These are phyloP conservation scores for Neoboletus subvelutipes DNA, from an alignment of 768 basidiomycete genomes.

Conservation along the genomic window DNA sequence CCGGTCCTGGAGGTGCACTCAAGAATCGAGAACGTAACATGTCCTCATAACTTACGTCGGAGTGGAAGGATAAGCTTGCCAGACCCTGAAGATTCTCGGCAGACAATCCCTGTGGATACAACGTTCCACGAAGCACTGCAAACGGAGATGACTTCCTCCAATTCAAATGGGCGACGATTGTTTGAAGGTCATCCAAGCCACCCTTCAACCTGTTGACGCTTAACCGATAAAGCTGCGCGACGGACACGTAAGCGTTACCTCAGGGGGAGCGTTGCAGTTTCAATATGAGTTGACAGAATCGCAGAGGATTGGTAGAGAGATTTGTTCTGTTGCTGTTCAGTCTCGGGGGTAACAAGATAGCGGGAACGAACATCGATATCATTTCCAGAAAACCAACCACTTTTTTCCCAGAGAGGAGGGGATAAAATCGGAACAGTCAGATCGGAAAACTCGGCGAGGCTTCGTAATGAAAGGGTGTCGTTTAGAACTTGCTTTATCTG, in stretches of 20 bases:
- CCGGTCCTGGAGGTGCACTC: conserved; percentile 14
- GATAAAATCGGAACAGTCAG: conserved; percentile 51
- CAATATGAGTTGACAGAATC: conserved; percentile 56
- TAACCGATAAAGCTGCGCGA: not conserved
- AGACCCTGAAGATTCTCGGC: conserved; percentile 29
- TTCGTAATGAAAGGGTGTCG: conserved; percentile 59
- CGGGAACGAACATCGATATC: conserved; percentile 19
- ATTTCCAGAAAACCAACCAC: conserved; percentile 26
- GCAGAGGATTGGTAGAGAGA: conserved; percentile 54
- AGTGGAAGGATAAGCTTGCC: conserved; percentile 43
- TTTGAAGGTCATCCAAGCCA: conserved; percentile 41
- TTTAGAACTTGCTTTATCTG: conserved; percentile 50
- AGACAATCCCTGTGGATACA: conserved; percentile 39
- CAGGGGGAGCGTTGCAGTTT: conserved; percentile 56
- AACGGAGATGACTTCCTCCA: conserved; percentile 55
- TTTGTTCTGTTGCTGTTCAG: conserved; percentile 26
- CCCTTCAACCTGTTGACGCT: conserved; percentile 33
- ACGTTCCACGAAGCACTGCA: conserved; percentile 53
- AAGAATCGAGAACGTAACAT: not conserved
- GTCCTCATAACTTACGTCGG: conserved; percentile 17
- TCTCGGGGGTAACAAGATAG: conserved; percentile 4
- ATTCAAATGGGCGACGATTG: conserved; percentile 48
- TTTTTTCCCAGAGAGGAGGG: conserved; percentile 43
- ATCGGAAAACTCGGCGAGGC: conserved; percentile 48
- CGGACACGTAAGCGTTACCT: conserved; percentile 41